Evolutionary conservation across 768 basidiomycete species (phyloP).

Genomic region (Hydnum rufescens): DNA sequence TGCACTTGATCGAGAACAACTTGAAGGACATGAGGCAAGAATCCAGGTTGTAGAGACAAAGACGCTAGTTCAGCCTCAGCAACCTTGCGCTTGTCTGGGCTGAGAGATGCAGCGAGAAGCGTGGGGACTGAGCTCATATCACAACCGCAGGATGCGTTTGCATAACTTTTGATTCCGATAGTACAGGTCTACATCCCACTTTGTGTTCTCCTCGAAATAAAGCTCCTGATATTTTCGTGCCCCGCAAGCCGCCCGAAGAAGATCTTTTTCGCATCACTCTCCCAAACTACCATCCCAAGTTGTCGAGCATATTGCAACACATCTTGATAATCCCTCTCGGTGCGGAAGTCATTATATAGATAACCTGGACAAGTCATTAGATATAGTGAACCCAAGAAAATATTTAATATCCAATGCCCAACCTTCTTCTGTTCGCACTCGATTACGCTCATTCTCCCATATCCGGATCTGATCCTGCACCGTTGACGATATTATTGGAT

Average conservation of each 20-base stretch:
- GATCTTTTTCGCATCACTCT: slow-evolving; percentile 47
- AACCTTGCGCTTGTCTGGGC: slow-evolving; percentile 48
- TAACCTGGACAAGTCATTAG: slow-evolving; percentile 33
- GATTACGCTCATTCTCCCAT: slow-evolving; percentile 92
- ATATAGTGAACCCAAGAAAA: slow-evolving; percentile 9
- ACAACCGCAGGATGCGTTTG: too few relatives aligned
- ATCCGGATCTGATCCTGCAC: slow-evolving; percentile 95
- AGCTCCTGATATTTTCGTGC: slow-evolving; percentile 13
- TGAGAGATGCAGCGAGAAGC: slow-evolving; percentile 51
- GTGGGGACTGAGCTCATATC: slow-evolving; percentile 24
- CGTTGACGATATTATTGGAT: slow-evolving; percentile 84
- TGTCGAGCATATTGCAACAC: slow-evolving; percentile 72
- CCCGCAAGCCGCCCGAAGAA: slow-evolving; percentile 40
- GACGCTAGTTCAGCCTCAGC: slow-evolving; percentile 60
- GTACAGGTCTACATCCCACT: too few relatives aligned
- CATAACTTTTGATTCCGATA: too few relatives aligned
- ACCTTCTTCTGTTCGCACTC: slow-evolving; percentile 81
- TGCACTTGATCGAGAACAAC: slow-evolving; percentile 50
- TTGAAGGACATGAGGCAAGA: slow-evolving; percentile 55
- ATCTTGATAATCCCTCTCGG: slow-evolving; percentile 71
- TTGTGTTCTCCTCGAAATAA: slow-evolving; percentile 9
- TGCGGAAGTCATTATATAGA: slow-evolving; percentile 74
- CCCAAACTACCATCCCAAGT: slow-evolving; percentile 68
- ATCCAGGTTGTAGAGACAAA: slow-evolving; percentile 53
- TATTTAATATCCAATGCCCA: slow-evolving; percentile 14